phyloP scores from a whole-genome alignment of 2,329 filamentous ascomycete species.

The Ophidiomyces ophidiicola region DNA sequence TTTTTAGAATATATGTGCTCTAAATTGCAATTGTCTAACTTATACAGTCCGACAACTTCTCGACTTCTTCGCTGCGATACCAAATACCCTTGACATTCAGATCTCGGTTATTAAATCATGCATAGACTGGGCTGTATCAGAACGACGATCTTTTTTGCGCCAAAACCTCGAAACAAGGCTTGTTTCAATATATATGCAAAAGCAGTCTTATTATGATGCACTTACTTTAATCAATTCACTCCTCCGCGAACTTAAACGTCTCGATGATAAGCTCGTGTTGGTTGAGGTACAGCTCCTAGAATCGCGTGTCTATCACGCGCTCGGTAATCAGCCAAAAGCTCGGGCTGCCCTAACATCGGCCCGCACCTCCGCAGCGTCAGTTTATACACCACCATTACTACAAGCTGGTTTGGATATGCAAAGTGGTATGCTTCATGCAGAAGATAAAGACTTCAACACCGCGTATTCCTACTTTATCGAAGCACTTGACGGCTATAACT shows the following conservation, averaged over 20 bases:
- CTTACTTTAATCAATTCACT: slow-evolving; percentile 93
- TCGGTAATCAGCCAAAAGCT: slow-evolving; percentile 92
- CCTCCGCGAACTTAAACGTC: slow-evolving; percentile 88
- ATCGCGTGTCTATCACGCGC: slow-evolving; percentile 90
- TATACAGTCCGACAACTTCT: slow-evolving; percentile 79
- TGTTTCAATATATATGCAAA: slow-evolving; percentile 88
- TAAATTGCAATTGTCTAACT: slow-evolving; percentile 13
- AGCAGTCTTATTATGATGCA: slow-evolving; percentile 94
- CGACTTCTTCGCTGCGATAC: slow-evolving; percentile 87
- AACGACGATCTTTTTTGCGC: slow-evolving; percentile 88
- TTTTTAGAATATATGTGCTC: slow-evolving; percentile 3
- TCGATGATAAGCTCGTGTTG: slow-evolving; percentile 95
- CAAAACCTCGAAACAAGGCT: slow-evolving; percentile 96
- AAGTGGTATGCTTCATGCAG: slow-evolving; percentile 95
- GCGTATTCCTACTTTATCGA: slow-evolving; percentile 99
- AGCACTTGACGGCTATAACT: slow-evolving; percentile 91
- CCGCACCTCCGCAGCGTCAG: slow-evolving; percentile 86
- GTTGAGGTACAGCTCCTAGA: slow-evolving; percentile 97
- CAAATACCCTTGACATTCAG: slow-evolving; percentile 87
- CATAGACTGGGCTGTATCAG: slow-evolving; percentile 96
- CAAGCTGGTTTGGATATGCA: slow-evolving; percentile 98
- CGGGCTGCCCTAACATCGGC: slow-evolving; percentile 89
- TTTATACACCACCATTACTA: slow-evolving; percentile 89
- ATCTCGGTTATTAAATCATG: slow-evolving; percentile 94
- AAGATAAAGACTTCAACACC: slow-evolving; percentile 98